These are phyloP conservation scores for Melanogaster broomeanus DNA, from an alignment of 768 basidiomycete genomes.

Conservation along the genomic window DNA sequence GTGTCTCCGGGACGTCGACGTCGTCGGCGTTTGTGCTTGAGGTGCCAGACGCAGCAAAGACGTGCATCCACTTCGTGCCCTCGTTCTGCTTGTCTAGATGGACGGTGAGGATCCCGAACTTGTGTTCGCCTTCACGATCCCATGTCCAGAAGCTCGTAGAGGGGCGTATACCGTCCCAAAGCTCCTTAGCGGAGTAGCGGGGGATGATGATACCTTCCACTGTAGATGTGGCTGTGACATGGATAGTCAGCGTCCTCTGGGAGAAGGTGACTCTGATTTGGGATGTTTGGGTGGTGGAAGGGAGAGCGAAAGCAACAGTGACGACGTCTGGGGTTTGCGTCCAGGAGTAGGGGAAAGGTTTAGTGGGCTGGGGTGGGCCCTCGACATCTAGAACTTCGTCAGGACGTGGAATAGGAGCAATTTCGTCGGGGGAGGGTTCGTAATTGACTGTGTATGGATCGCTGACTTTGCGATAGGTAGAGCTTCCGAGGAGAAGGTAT, in stretches of 20 bases:
- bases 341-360: slow-evolving; percentile 89
- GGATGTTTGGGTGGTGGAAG: slow-evolving; percentile 61
- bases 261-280: slow-evolving; percentile 71
- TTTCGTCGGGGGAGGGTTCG: slow-evolving; percentile 65
- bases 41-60: slow-evolving; percentile 64
- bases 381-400: slow-evolving; percentile 54
- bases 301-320: slow-evolving; percentile 83
- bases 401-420: slow-evolving; percentile 66
- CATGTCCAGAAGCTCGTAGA: slow-evolving; percentile 92
- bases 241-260: slow-evolving; percentile 62
- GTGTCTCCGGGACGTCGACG: slow-evolving; percentile 80
- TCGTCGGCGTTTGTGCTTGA: slow-evolving; percentile 40
- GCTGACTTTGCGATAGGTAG: slow-evolving; percentile 48
- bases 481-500: slow-evolving; percentile 61
- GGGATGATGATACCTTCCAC: slow-evolving; percentile 45
- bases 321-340: slow-evolving; percentile 83
- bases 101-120: slow-evolving; percentile 73
- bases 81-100: slow-evolving; percentile 87
- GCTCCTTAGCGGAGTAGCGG: slow-evolving; percentile 55
- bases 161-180: slow-evolving; percentile 82
- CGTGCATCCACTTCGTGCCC: slow-evolving; percentile 82
- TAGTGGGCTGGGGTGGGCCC: slow-evolving; percentile 35
- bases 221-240: slow-evolving; percentile 45
- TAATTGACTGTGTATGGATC: slow-evolving; percentile 38
- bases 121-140: slow-evolving; percentile 72